Base-by-base conservation (phyloP, 805 yeast species). In the Metschnikowia koreensis region DNA sequence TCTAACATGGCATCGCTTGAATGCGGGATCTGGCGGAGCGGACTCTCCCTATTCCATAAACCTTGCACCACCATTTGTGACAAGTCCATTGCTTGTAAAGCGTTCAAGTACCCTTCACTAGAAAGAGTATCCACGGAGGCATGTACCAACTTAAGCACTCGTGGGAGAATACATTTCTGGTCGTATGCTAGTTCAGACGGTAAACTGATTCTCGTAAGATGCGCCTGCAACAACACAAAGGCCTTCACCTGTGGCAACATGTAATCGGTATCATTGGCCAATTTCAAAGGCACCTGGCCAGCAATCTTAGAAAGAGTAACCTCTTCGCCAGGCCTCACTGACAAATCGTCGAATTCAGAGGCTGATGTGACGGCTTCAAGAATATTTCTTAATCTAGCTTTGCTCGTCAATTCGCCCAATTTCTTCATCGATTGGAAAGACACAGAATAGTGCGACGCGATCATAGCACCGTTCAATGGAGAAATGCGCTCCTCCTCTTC, bases 21-120 rank as follows among this genome's bases (percentile, higher is more conserved):
- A 59, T 73, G 79, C 1, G 99, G 99, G 36, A 93, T 74, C 67
- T 93, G 99, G 60, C 80, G 81, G 61, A 93, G 75, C 1, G 94
- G 86, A 45, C 81, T 81, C 50, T 88, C 96, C 7, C 82, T 75
- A 57, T 83, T 88, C 96, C 97, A 90, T 27, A 88, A 73, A 0
- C 87, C 96, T 66, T 93, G 98, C 1, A 86, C 81, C 7, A 89
- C 69, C 96, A 90, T 88, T 64, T 94, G 99, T 1, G 87, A 79
- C 47, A 91, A 64, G 64, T 94, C 97, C 88, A 94, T 88, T 0
- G 89, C 93, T 42, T 80, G 77, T 57, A 89, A 76, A 0, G 96
- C 91, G 65, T 83, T 87, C 61, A 92, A 69, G 57, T 79, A 74
- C 0, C 97, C 97, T 53, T 90, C 90, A 57, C 89, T 81, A 0